Evolutionary conservation across 164 flowering plant species (phyloP), one percentile per base, ranked within the genome.

Genomic region (Magnolia sinica): DNA sequence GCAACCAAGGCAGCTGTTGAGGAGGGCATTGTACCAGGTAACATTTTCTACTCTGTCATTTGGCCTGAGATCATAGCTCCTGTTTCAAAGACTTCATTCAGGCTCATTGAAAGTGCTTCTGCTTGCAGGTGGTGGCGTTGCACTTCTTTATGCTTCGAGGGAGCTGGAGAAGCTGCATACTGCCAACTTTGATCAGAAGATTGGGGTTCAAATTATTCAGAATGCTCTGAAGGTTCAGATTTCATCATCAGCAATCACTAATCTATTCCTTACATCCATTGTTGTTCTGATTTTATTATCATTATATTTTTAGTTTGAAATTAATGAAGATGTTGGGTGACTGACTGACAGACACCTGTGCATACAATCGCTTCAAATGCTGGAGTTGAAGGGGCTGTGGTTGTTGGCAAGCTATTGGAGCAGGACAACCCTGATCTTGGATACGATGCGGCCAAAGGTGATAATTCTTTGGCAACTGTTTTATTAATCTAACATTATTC

Each of bases 371-470:
- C 98, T 29, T 68, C 92, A 9, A 96, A 96, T 81, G 99, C 99
- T 66, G 99, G 99, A 72, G 99, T 94, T 4, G 99, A 96, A 79
- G 99, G 99, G 52, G 95, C 98, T 75, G 98, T 96, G 65, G 90
- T 96, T 61, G 98, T 96, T 72, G 99, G 99, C 66, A 96, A 96
- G 84, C 88, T 96, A 52, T 79, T 94, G 86, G 99, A 96, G 83
- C 95, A 92, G 71, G 94, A 88, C 23, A 81, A 94, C 81, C 87
- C 87, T 37, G 98, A 96, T 65, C 90, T 93, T 76, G 99, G 99
- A 24, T 96, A 96, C 75, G 99, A 96, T 88, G 99, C 99, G 37
- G 97, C 99, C 58, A 96, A 94, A 89, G 98, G 99, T 94, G 1
- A 7, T 8, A 8, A 23, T n/a, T 73, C 73, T 24, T 24, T 45